These are phyloP conservation scores for Aspergillus hortae DNA, from an alignment of 2,329 filamentous ascomycete genomes.

Conservation along the genomic window DNA sequence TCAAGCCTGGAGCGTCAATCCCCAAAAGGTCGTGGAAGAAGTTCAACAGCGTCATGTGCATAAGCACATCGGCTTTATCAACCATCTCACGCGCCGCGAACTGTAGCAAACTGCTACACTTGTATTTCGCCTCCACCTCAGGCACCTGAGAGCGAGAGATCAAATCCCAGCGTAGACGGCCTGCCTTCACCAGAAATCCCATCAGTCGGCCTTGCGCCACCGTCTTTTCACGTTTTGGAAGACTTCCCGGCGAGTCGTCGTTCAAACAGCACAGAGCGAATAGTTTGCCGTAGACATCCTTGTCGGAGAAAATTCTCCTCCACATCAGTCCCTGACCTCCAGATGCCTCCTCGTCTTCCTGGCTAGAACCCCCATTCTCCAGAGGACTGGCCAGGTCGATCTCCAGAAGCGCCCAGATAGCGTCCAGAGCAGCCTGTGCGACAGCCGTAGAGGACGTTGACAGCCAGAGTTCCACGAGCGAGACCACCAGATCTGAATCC, in stretches of 20 bases:
- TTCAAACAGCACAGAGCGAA: conserved; percentile 54
- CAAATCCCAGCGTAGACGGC: conserved; percentile 52
- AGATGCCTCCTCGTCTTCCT: conserved; percentile 17
- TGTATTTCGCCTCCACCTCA: conserved; percentile 48
- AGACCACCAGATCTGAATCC: conserved; percentile 51
- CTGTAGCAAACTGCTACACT: conserved; percentile 48
- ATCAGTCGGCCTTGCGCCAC: conserved; percentile 59
- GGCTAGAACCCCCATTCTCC: conserved; percentile 23
- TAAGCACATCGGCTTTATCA: conserved; percentile 55
- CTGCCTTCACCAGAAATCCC: conserved; percentile 54
- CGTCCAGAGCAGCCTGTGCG: conserved; percentile 51
- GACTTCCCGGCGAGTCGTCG: conserved; percentile 30
- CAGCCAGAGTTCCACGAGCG: conserved; percentile 58
- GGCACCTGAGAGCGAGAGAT: conserved; percentile 50
- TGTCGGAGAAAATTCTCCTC: conserved; percentile 60
- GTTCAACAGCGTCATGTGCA: conserved; percentile 58
- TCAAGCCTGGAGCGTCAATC: conserved; percentile 36
- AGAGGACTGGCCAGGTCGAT: conserved; percentile 42
- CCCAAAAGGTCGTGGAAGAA: conserved; percentile 55
- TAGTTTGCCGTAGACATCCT: conserved; percentile 54
- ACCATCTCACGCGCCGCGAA: conserved; percentile 56
- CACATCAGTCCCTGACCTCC: conserved; percentile 55
- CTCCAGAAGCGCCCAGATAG: conserved; percentile 52
- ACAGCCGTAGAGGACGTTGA: conserved; percentile 54
- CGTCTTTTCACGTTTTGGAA: conserved; percentile 53